phyloP scores from a whole-genome alignment of 2,329 filamentous ascomycete genomes.

The Trichoderma asperellum region DNA sequence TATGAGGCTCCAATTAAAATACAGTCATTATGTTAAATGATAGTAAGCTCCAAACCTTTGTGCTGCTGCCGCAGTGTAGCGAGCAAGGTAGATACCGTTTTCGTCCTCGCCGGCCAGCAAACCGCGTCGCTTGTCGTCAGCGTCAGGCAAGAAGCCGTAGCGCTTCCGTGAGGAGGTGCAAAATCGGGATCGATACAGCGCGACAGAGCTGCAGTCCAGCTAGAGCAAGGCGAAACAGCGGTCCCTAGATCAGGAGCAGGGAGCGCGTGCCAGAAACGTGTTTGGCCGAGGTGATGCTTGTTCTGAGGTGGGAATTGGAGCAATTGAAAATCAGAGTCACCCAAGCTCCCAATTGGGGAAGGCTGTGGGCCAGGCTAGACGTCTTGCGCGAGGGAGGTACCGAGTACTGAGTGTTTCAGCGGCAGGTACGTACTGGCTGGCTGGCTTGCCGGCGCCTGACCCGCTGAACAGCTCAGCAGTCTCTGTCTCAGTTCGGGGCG shows the following conservation, averaged over 20 bases:
- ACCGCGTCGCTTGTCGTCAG: conserved; percentile 24
- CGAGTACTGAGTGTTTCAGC: not conserved
- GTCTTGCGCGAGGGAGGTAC: conserved; percentile 7
- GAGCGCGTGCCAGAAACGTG: conserved; percentile 12
- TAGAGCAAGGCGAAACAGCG: conserved; percentile 9
- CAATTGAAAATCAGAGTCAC: conserved; percentile 24
- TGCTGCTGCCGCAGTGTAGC: not conserved
- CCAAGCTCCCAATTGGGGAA: conserved; percentile 24
- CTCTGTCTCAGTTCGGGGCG: not conserved
- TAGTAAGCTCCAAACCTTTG: conserved; percentile 1
- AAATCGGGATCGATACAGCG: conserved; percentile 2
- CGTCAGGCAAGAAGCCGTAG: conserved; percentile 15
- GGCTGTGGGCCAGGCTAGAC: conserved; percentile 20
- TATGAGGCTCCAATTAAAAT: not conserved
- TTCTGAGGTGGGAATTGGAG: conserved; percentile 21
- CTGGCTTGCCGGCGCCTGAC: not conserved
- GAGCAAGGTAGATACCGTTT: conserved; percentile 2
- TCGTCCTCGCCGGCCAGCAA: conserved; percentile 6
- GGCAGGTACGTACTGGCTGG: not conserved
- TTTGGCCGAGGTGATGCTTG: conserved; percentile 18
- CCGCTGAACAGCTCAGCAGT: not conserved
- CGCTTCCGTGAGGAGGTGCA: conserved; percentile 3
- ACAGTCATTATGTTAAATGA: not conserved
- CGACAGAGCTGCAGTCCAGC: not conserved
- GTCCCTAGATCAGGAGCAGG: conserved; percentile 5